Evolutionary conservation across 805 yeast species (phyloP).

Genomic region (Jamesozyma jinghongensis): DNA sequence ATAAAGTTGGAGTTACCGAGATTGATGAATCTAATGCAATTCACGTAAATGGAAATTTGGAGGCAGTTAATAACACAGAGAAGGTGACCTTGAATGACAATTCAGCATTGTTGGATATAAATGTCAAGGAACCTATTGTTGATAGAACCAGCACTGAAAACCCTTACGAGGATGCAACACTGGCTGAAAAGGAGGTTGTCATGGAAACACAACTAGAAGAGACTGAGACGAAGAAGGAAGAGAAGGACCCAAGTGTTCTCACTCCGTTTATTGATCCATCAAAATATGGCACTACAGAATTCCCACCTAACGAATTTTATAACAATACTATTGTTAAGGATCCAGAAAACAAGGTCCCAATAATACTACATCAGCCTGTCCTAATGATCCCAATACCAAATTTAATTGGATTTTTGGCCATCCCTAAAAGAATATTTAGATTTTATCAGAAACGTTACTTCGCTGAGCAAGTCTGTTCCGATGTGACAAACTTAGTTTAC

Average conservation of each 20-base stretch:
- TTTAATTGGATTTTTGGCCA: conserved; percentile 64
- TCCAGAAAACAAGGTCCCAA: conserved; percentile 37
- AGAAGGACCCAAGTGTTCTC: conserved; percentile 31
- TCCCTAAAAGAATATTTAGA: conserved; percentile 68
- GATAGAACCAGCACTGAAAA: conserved; percentile 9
- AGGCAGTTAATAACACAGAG: too few species aligned
- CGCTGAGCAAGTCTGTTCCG: conserved; percentile 56
- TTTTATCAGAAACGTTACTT: conserved; percentile 67
- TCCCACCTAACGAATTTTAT: conserved; percentile 39
- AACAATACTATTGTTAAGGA: conserved; percentile 16
- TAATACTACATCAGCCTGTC: conserved; percentile 67
- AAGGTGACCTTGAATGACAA: too few species aligned
- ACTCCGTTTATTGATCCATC: conserved; percentile 54
- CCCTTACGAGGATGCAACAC: conserved; percentile 5
- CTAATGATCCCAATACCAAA: conserved; percentile 69
- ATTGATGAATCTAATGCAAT: conserved; percentile 7
- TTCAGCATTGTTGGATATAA: too few species aligned
- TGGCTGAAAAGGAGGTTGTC: conserved; percentile 1
- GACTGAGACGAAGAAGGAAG: conserved; percentile 7
- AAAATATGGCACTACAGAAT: conserved; percentile 43
- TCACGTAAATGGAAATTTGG: too few species aligned
- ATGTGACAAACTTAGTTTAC: conserved; percentile 47
- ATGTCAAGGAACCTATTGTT: too few species aligned
- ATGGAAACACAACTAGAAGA: conserved; percentile 3
- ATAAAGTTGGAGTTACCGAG: too few species aligned